These are phyloP conservation scores for Aristolochia californica DNA, from an alignment of 164 flowering plant species.

Conservation along the genomic window DNA sequence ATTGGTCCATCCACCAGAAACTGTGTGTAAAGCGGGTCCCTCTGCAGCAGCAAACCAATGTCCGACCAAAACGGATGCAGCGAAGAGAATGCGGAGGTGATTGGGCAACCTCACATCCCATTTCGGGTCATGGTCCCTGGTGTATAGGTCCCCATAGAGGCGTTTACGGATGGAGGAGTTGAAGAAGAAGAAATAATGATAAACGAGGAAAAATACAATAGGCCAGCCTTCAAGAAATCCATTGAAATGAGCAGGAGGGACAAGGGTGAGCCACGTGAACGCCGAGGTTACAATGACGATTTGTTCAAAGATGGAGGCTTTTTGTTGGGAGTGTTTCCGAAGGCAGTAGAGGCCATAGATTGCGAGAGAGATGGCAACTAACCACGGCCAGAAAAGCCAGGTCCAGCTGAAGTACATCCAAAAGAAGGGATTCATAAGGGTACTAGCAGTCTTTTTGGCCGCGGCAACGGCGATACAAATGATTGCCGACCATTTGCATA, in stretches of 20 bases:
- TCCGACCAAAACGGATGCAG: conserved; percentile 47
- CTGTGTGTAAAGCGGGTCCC: conserved; percentile 66
- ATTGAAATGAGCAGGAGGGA: conserved; percentile 73
- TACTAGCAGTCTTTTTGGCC: conserved; percentile 38
- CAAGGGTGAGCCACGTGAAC: conserved; percentile 80
- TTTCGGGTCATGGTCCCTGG: conserved; percentile 63
- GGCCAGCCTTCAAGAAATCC: conserved; percentile 96
- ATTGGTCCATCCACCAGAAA: conserved; percentile 67
- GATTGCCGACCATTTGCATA: conserved; percentile 52
- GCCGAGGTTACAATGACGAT: conserved; percentile 52
- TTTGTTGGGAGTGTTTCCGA: conserved; percentile 33
- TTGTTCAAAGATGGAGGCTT: conserved; percentile 57
- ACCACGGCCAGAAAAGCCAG: conserved; percentile 94
- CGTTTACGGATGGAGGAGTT: conserved; percentile 64
- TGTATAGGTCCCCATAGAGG: conserved; percentile 58
- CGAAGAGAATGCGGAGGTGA: conserved; percentile 37
- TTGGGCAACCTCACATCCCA: conserved; percentile 60
- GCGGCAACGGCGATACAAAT: conserved; percentile 39
- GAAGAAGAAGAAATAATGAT: conserved; percentile 85
- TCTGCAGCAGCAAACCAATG: conserved; percentile 90
- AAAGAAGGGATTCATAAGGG: conserved; percentile 51
- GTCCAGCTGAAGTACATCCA: conserved; percentile 96
- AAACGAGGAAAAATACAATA: conserved; percentile 62
- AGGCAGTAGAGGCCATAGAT: conserved; percentile 48
- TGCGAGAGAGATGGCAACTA: conserved; percentile 43